A percentile compares a stretch with the other conserved stretches of the same genome.
phyloP scores from a whole-genome alignment of 2,329 filamentous ascomycete species.

The Magnaporthiopsis rhizophila region DNA sequence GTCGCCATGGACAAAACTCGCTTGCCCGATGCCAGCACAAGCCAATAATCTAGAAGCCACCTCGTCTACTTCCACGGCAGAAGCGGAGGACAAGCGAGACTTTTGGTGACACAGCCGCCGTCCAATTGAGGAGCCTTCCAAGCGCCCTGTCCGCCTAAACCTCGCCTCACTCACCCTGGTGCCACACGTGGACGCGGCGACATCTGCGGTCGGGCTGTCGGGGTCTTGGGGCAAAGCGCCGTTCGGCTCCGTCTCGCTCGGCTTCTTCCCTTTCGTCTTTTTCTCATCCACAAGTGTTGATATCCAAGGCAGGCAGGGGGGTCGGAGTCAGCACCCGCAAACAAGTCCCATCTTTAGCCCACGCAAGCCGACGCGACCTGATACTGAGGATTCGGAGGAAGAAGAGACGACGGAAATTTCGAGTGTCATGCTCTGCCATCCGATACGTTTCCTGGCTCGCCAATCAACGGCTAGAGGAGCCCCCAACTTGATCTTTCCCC shows the following conservation, averaged over 20 bases:
- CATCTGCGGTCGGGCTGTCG: no score
- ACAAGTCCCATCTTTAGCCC: not conserved
- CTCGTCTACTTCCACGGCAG: not conserved
- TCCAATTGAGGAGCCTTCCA: not conserved
- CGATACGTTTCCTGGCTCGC: no score
- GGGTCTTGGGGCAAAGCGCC: not conserved
- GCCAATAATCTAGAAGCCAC: not conserved
- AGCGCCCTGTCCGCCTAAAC: not conserved
- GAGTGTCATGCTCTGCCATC: no score
- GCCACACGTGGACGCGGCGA: not conserved
- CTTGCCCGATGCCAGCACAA: not conserved
- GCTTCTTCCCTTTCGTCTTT: not conserved
- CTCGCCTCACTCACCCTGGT: not conserved
- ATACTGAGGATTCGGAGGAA: not conserved
- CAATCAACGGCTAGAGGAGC: no score
- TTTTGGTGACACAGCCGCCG: not conserved
- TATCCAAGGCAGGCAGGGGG: not conserved
- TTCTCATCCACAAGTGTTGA: not conserved
- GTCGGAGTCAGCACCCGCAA: not conserved
- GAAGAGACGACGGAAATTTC: not conserved
- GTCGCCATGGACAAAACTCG: not conserved
- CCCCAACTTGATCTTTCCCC: not conserved
- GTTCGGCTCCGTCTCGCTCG: not conserved
- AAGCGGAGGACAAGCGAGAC: not conserved
- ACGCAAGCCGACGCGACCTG: not conserved